Base-by-base conservation (phyloP, 306 rosid genomes). In the Dryas alaskensis region DNA sequence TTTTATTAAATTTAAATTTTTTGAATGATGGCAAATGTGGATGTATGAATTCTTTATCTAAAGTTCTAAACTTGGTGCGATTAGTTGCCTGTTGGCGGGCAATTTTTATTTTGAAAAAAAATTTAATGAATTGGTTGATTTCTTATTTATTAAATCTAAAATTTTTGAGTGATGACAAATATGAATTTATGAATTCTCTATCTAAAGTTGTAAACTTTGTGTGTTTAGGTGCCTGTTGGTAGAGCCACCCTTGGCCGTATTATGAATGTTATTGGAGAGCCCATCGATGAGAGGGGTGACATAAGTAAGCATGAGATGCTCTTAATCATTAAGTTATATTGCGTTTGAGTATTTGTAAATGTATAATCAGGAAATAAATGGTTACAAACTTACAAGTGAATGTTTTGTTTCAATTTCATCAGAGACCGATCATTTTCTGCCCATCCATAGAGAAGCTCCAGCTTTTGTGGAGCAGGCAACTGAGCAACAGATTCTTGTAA, bases 391-490 rank as follows among this genome's bases (percentile, higher is more conserved):
- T 31, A 31, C 14, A 52, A 73, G 27, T 59, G 39, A 39, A n/a
- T 50, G 70, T 71, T 8, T 50, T 46, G 44, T 17, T 62, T 48
- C 44, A 12, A 45, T 77, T 75, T 50, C 53, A 13, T 51, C 73
- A 89, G 92, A 70, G 43, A 92, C 97, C 45, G 92, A 92, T 64
- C 97, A 92, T 67, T 86, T 2, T 71, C 81, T 89, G 73, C 97
- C 96, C 73, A 92, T 92, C 42, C 97, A 92, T 70, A 89, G 97
- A 76, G 97, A 92, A 88, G 96, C 96, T 61, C 96, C 97, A 10
- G 22, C 93, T 44, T 92, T 92, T 70, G 93, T 89, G 67, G 96
- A 92, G 72, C 97, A 92, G 83, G 93, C 80, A 77, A 92, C 97
- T 31, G 96, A 88, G 74, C 97, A 89, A 61, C 85, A 92, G 81